A percentile compares a stretch with the other conserved stretches of the same genome.
Evolutionary conservation across 768 basidiomycete species (phyloP).

Genomic region (Naganishia randhawae): DNA sequence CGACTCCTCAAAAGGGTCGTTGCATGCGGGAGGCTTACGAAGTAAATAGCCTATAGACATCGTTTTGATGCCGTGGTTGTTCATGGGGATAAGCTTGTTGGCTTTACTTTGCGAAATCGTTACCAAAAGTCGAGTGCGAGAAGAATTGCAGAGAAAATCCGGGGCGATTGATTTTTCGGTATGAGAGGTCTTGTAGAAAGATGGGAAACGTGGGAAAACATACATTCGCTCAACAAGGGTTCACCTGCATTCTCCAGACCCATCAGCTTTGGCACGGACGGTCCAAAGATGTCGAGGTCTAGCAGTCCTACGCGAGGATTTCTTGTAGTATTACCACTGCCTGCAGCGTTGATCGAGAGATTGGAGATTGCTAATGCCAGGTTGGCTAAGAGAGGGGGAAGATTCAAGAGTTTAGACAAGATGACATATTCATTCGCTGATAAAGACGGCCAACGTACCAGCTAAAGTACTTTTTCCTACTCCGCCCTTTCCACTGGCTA

Average conservation of each 20-base stretch:
- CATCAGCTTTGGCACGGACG: conserved; percentile 88
- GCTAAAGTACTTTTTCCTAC: conserved; percentile 94
- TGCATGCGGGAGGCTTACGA: conserved; percentile 37
- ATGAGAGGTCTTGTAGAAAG: background rate
- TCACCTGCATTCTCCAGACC: conserved; percentile 74
- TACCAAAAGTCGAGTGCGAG: background rate
- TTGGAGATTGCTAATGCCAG: conserved; percentile 15
- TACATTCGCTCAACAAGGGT: conserved; percentile 69
- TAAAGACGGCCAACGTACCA: conserved; percentile 56
- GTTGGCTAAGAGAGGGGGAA: background rate
- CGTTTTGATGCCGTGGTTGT: conserved; percentile 81
- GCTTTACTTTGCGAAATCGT: conserved; percentile 51
- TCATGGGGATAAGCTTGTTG: conserved; percentile 74
- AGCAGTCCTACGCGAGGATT: conserved; percentile 85
- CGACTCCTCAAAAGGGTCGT: no score
- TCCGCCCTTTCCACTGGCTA: conserved; percentile 91
- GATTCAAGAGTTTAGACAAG: background rate
- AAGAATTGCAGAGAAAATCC: no score
- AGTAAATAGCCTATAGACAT: conserved; percentile 99
- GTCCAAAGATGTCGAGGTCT: conserved; percentile 94
- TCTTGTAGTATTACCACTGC: conserved; percentile 54
- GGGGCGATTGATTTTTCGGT: no score
- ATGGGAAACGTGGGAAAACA: background rate
- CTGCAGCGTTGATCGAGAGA: background rate
- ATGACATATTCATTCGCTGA: background rate